Conservation (phyloP, 805 yeast genomes). For the Candida cerambycidarum region DNA sequence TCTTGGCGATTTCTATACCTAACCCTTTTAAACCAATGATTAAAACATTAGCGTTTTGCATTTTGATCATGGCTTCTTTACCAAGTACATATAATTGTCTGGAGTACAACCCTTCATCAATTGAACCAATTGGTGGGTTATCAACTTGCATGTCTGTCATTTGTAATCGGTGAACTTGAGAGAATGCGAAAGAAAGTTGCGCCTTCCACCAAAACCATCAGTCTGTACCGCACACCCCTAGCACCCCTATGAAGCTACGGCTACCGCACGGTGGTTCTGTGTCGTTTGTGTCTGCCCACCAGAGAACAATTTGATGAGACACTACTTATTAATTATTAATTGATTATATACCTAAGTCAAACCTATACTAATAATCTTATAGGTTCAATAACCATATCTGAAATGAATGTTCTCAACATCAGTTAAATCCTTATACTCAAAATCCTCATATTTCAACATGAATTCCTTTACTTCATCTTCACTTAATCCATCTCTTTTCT, state of each 20-base stretch:
- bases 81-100: constrained; percentile 96
- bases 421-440: constrained; percentile 56
- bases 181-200: background rate
- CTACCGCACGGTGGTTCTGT: too few species aligned
- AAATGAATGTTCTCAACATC: constrained; percentile 59
- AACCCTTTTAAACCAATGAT: constrained; percentile 88
- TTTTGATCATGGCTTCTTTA: constrained; percentile 95
- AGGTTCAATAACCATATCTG: constrained; percentile 48
- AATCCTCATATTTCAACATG: constrained; percentile 14
- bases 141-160: constrained; percentile 41
- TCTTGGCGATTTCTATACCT: constrained; percentile 95
- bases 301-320: too few species aligned
- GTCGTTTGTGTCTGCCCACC: too few species aligned
- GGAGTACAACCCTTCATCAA: constrained; percentile 93
- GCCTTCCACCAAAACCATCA: background rate
- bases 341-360: too few species aligned
- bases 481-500: constrained; percentile 40
- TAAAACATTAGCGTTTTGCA: constrained; percentile 92
- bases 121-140: constrained; percentile 44
- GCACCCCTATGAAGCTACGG: too few species aligned
- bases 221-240: too few species aligned
- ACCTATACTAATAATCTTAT: too few species aligned
- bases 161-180: background rate
- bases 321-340: background rate
- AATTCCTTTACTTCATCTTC: constrained; percentile 17